Evolutionary conservation across 345 rosid genomes (phyloP), one percentile per base, ranked within the genome.

Genomic region (Angophora floribunda): DNA sequence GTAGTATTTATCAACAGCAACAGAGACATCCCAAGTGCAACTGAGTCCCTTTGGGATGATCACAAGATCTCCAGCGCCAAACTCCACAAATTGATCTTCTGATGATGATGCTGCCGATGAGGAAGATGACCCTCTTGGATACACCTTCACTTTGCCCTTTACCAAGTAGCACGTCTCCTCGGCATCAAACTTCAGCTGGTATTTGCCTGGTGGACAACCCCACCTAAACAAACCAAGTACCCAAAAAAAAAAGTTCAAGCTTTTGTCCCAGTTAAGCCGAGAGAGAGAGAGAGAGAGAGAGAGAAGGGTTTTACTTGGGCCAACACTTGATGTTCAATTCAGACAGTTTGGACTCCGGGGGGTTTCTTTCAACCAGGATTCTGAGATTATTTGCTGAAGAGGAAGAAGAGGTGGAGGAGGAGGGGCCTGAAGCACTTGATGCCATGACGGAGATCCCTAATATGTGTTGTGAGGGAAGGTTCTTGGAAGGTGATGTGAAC

Each of bases 21-120:
- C 90, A 61, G 96, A 93, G 24, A 97, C 98, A 91, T 95, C 98
- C 99, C 99, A 97, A 86, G 98, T 95, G 92, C 98, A 97, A 87
- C 96, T 95, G 52, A 96, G 94, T 19, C 98, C 99, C 86, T 94
- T 97, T 0, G 98, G 99, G 79, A 97, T 95, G 75, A 87, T 92
- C 52, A 97, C 98, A 55, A 97, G 96, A 93, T 97, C 99, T 85
- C 99, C 98, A 6, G 98, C 98, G 1, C 98, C 98, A 88, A 97
- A 97, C 94, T 96, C 99, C 2, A 96, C 98, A 89, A 63, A 91
- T 63, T 57, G 65, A 87, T 94, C 96, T 61, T 26, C 61, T 75
- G 84, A 41, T 75, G 82, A 2, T 30, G 79, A 7, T 7, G 79
- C 15, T 15, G 79, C 9, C 4, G 47, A 36, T 17, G 84, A 75